These are phyloP conservation scores for Lactarius tabidus DNA, from an alignment of 768 basidiomycete genomes.

Conservation along the genomic window DNA sequence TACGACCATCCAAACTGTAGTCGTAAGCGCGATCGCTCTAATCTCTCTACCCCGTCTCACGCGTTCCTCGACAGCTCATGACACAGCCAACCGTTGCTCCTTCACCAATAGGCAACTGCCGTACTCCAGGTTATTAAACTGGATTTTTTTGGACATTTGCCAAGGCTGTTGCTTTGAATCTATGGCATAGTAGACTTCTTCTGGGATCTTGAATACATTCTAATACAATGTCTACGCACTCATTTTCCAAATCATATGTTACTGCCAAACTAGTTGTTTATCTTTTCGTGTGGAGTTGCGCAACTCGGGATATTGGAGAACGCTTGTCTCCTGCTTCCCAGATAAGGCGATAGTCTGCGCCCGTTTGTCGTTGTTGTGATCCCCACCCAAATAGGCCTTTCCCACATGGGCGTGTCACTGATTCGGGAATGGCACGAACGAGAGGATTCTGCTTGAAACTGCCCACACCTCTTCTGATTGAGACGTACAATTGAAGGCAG, in stretches of 20 bases:
- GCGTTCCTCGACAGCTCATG: conserved; percentile 19
- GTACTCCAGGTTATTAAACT: conserved; percentile 2
- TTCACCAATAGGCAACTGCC: conserved; percentile 20
- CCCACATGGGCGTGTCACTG: too few species aligned
- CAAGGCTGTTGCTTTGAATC: background rate
- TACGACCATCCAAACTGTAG: conserved; percentile 76
- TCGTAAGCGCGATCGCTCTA: conserved; percentile 39
- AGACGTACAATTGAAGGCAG: too few species aligned
- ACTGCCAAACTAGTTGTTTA: background rate
- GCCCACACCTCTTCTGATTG: too few species aligned
- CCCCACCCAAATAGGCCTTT: too few species aligned
- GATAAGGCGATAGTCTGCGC: too few species aligned
- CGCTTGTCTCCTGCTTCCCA: too few species aligned
- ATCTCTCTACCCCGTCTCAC: background rate
- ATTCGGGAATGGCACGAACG: too few species aligned
- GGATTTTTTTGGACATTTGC: background rate
- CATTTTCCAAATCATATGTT: background rate
- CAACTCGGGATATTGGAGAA: too few species aligned
- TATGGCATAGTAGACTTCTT: background rate
- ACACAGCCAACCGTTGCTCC: conserved; percentile 6
- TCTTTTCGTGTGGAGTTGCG: background rate
- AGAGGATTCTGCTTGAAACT: too few species aligned
- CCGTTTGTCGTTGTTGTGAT: too few species aligned
- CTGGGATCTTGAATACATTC: background rate
- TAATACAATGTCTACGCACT: background rate